A percentile compares a stretch with the other conserved stretches of the same genome.
phyloP scores from a whole-genome alignment of 345 rosid genomes.

The Microcos paniculata region DNA sequence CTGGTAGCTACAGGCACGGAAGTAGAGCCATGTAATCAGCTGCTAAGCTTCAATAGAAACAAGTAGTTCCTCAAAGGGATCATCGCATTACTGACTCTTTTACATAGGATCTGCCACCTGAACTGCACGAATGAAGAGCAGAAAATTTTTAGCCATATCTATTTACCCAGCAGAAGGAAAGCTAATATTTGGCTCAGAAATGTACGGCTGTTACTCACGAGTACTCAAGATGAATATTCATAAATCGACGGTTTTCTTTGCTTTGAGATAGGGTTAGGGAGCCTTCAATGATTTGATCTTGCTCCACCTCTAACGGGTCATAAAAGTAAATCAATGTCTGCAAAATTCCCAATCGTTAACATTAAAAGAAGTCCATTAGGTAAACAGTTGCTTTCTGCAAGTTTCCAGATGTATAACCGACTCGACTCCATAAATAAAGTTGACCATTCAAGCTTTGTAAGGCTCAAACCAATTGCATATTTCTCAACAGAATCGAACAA shows the following conservation, averaged over 20 bases:
- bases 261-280: constrained; percentile 78
- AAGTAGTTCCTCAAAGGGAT: constrained; percentile 16
- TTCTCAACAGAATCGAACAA: background rate
- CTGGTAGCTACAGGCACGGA: constrained; percentile 1
- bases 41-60: constrained; percentile 14
- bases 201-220: constrained; percentile 47
- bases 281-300: constrained; percentile 89
- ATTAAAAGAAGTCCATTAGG: background rate
- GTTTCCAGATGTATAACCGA: background rate
- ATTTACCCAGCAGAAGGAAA: background rate
- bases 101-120: constrained; percentile 82
- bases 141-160: constrained; percentile 14
- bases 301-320: constrained; percentile 88
- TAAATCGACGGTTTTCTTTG: constrained; percentile 85
- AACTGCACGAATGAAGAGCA: constrained; percentile 44
- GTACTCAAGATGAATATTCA: constrained; percentile 94
- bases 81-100: constrained; percentile 84
- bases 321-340: constrained; percentile 93
- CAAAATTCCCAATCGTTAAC: constrained; percentile 20
- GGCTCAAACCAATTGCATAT: background rate
- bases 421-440: constrained; percentile 6
- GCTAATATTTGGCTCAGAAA: background rate
- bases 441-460: background rate
- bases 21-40: constrained; percentile 12
- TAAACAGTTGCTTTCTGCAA: background rate